phyloP scores from a whole-genome alignment of 140 eudicot species.

The Senecio squalidus region DNA sequence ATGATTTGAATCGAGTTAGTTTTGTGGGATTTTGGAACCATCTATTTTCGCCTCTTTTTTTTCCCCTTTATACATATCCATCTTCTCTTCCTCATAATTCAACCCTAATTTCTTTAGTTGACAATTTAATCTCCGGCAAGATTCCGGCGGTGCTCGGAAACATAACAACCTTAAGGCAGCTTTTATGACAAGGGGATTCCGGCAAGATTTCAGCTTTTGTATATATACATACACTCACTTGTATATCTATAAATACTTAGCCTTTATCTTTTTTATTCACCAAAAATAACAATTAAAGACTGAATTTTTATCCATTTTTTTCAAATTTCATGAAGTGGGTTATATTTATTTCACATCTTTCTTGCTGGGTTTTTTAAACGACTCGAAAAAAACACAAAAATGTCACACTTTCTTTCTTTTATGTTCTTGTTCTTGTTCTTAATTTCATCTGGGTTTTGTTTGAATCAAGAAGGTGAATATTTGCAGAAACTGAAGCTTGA shows the following conservation, averaged over 20 bases:
- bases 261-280: too few species aligned
- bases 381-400: neutral
- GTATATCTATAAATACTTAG: neutral
- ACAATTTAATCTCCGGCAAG: too few species aligned
- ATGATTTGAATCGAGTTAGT: conserved; percentile 19
- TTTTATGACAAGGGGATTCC: too few species aligned
- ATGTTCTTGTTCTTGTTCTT: conserved; percentile 9
- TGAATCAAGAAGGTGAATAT: conserved; percentile 51
- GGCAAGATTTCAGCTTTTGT: too few species aligned
- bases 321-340: conserved; percentile 16
- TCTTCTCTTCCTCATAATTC: too few species aligned
- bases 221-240: conserved; percentile 7
- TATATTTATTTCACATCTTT: conserved; percentile 11
- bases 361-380: neutral
- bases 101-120: too few species aligned
- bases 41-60: too few species aligned
- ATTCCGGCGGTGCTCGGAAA: too few species aligned
- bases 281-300: too few species aligned
- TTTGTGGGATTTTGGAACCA: neutral
- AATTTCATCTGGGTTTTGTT: conserved; percentile 15
- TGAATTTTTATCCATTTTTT: neutral
- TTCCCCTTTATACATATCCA: too few species aligned
- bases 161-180: too few species aligned
- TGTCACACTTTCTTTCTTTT: conserved; percentile 18
- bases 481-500: conserved; percentile 43